These are phyloP conservation scores for Thelonectria rubi DNA, from an alignment of 2,329 filamentous ascomycete genomes.

Conservation along the genomic window DNA sequence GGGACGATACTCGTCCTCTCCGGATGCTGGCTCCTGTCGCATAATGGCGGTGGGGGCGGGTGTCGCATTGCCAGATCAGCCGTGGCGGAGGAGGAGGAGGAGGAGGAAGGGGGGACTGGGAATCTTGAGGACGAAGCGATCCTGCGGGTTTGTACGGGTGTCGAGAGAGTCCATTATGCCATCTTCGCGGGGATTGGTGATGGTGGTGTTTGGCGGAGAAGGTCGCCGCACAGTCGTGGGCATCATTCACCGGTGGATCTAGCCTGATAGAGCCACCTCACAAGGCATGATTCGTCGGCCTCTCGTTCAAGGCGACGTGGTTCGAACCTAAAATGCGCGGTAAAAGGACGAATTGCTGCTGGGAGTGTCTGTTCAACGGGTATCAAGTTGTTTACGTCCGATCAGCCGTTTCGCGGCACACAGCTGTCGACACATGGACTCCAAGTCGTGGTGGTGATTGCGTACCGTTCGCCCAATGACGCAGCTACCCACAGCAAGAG, in stretches of 20 bases:
- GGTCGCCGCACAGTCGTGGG: slow-evolving; percentile 15
- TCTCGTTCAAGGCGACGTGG: neutral
- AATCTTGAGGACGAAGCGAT: slow-evolving; percentile 26
- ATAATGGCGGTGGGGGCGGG: slow-evolving; percentile 38
- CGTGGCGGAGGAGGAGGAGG: neutral
- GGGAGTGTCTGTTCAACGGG: neutral
- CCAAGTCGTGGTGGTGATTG: slow-evolving; percentile 20
- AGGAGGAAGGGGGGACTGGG: neutral
- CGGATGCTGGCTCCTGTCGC: slow-evolving; percentile 41
- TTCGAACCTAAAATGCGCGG: neutral
- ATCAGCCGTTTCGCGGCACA: neutral
- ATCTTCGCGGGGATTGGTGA: slow-evolving; percentile 42
- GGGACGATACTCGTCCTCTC: slow-evolving; percentile 58
- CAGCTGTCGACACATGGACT: slow-evolving; percentile 9
- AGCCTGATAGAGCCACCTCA: slow-evolving; percentile 5
- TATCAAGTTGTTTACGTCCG: neutral
- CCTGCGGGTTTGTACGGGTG: slow-evolving; percentile 22
- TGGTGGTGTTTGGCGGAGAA: slow-evolving; percentile 21
- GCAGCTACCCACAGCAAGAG: slow-evolving; percentile 15
- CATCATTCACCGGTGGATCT: slow-evolving; percentile 7
- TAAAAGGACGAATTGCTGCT: neutral
- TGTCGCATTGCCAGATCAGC: slow-evolving; percentile 43
- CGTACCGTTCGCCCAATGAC: slow-evolving; percentile 20
- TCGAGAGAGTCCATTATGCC: slow-evolving; percentile 42
- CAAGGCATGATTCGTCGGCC: neutral